Base-by-base conservation (phyloP, 306 rosid species). In the Hylodesmum podocarpum region DNA sequence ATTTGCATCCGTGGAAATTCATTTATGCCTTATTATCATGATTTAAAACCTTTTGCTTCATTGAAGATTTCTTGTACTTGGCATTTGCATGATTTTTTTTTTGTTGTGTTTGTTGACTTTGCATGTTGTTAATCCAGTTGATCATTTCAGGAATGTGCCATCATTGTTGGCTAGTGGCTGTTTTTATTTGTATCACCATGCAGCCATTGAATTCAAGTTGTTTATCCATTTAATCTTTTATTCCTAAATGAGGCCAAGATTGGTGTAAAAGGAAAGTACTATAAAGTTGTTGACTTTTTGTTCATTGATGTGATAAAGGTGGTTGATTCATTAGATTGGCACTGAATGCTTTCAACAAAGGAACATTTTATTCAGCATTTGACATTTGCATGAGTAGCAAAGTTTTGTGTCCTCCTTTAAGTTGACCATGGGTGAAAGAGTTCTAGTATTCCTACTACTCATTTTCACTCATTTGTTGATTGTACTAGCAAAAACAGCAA, bases 371-470 rank as follows among this genome's bases (percentile, higher is more conserved):
- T 74, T 64, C 58, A 73, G 72, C 29, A 73, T 53, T 28, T 15
- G 19, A 19, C 37, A 55, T 31, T 44, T 80, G 55, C 24, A 44
- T 62, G 66, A 61, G 58, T 24, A 68, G 40, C 18, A 6, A 15
- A 78, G 44, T 46, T 44, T 33, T 51, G 59, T 36, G 70, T 55
- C 75, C 19, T 69, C 49, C 58, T 47, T 70, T 70, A 58, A 54
- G 65, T 64, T 69, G 79, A 78, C 49, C 64, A 85, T 85, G 88
- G 84, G 7, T 55, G 76, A 82, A 65, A 70, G 47, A 57, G 6
- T 31, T 29, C 10, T 49, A 29, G 77, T 75, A 31, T 65, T 66
- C 53, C 61, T 82, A 15, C 59, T 78, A 33, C 72, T 85, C 49
- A 16, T 82, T 70, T 79, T 69, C 66, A 49, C 63, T 31, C 80